Conservation (phyloP, 148 eudicot genomes). For the Cornus controversa region DNA sequence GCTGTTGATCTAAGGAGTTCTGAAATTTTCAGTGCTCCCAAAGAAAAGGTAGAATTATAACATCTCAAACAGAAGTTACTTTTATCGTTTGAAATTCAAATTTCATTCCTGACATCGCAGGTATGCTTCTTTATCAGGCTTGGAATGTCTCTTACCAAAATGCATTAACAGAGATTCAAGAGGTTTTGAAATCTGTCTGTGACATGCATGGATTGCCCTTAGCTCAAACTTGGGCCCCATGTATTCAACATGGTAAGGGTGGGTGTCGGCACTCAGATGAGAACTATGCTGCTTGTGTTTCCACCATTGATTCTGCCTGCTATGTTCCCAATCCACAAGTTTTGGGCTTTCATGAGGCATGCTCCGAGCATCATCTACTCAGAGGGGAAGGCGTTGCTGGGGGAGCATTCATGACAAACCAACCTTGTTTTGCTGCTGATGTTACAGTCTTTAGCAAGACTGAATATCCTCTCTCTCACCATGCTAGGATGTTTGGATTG, state of each 20-base stretch:
- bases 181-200: slow-evolving; percentile 44
- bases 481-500: slow-evolving; percentile 64
- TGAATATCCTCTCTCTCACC: slow-evolving; percentile 75
- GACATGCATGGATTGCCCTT: slow-evolving; percentile 56
- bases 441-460: slow-evolving; percentile 60
- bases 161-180: slow-evolving; percentile 38
- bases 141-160: slow-evolving; percentile 33
- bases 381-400: slow-evolving; percentile 73
- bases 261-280: slow-evolving; percentile 45
- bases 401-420: slow-evolving; percentile 63
- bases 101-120: neutral
- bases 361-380: slow-evolving; percentile 67
- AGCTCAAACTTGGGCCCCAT: slow-evolving; percentile 74
- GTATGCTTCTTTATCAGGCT: slow-evolving; percentile 37
- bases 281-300: slow-evolving; percentile 42
- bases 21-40: slow-evolving; percentile 38
- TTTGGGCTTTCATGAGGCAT: slow-evolving; percentile 67
- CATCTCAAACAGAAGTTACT: neutral
- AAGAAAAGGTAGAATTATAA: slow-evolving; percentile 39
- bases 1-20: slow-evolving; percentile 73
- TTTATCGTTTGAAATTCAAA: neutral
- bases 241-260: slow-evolving; percentile 44
- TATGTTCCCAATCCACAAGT: slow-evolving; percentile 60
- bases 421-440: slow-evolving; percentile 65
- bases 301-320: slow-evolving; percentile 68